Conservation (phyloP, 176 grass and related monocot species). For the Cymbopogon citratus region DNA sequence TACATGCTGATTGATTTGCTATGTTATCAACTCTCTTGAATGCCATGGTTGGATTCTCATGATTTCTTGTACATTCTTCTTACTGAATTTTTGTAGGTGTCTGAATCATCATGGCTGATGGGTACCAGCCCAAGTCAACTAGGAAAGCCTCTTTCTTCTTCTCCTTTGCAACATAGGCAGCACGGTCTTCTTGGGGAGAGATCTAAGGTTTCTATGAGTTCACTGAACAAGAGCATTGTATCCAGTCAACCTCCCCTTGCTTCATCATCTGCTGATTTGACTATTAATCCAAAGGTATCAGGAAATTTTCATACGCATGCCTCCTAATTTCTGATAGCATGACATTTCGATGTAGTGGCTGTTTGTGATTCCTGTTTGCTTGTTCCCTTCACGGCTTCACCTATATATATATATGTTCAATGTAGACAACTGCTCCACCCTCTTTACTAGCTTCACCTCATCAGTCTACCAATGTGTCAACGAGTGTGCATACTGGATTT, state of each 20-base stretch:
- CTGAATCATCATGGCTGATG: constrained; percentile 71
- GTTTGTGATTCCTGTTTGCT: neutral
- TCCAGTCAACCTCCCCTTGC: constrained; percentile 40
- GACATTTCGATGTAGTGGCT: neutral
- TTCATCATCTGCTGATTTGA: constrained; percentile 42
- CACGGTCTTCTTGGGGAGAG: constrained; percentile 61
- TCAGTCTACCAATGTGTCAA: constrained; percentile 41
- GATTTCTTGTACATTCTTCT: neutral
- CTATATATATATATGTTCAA: neutral
- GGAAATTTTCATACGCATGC: neutral
- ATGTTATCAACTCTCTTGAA: constrained; percentile 7
- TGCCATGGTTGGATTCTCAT: neutral
- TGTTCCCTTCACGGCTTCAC: constrained; percentile 26
- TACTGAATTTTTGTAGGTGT: constrained; percentile 39
- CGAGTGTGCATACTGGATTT: constrained; percentile 40
- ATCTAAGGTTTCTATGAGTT: constrained; percentile 29
- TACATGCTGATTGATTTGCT: constrained; percentile 6
- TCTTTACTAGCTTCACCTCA: constrained; percentile 43
- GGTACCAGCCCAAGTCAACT: constrained; percentile 47
- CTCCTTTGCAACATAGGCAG: constrained; percentile 55
- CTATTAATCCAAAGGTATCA: constrained; percentile 55
- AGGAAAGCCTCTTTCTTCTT: constrained; percentile 50
- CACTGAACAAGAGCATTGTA: constrained; percentile 41
- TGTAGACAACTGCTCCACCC: constrained; percentile 33
- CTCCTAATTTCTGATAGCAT: constrained; percentile 7